phyloP scores from a whole-genome alignment of 495 filamentous ascomycete species.

The Xylaria curta region DNA sequence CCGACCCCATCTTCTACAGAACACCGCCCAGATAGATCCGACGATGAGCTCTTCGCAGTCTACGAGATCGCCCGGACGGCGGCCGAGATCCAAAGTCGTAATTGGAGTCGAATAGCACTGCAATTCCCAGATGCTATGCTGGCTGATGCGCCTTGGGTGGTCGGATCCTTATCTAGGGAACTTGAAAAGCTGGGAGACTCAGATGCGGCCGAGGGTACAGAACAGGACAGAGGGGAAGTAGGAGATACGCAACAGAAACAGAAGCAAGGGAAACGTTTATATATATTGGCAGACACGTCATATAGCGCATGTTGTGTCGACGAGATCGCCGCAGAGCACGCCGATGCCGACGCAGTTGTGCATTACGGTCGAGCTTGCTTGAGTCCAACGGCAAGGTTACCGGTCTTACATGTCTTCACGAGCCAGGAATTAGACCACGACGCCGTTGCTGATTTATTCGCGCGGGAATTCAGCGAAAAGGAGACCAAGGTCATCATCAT shows the following conservation, averaged over 20 bases:
- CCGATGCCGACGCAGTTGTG: slow-evolving; percentile 86
- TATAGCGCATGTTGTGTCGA: slow-evolving; percentile 98
- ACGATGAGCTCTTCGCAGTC: slow-evolving; percentile 74
- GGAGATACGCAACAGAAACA: slow-evolving; percentile 11
- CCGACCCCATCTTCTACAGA: slow-evolving; percentile 45
- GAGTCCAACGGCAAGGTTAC: slow-evolving; percentile 85
- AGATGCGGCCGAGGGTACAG: neutral
- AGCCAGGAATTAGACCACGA: slow-evolving; percentile 66
- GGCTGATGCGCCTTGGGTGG: slow-evolving; percentile 81
- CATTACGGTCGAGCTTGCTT: slow-evolving; percentile 95
- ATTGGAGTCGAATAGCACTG: slow-evolving; percentile 79
- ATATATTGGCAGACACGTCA: slow-evolving; percentile 93
- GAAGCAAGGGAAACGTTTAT: slow-evolving; percentile 57
- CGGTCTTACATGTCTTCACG: slow-evolving; percentile 94
- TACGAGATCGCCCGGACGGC: slow-evolving; percentile 90
- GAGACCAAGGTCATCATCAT: slow-evolving; percentile 75
- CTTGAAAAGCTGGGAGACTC: slow-evolving; percentile 48
- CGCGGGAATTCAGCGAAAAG: slow-evolving; percentile 67
- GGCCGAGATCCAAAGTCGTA: slow-evolving; percentile 69
- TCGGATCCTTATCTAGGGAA: slow-evolving; percentile 67
- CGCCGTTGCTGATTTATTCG: slow-evolving; percentile 66
- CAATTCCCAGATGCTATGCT: slow-evolving; percentile 96
- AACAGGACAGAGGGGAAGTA: slow-evolving; percentile 3
- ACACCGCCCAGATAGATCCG: slow-evolving; percentile 53
- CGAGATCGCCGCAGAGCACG: slow-evolving; percentile 95